Evolutionary conservation across 768 basidiomycete genomes (phyloP), one percentile per base, ranked within the genome.

Genomic region (Hericium coralloides): DNA sequence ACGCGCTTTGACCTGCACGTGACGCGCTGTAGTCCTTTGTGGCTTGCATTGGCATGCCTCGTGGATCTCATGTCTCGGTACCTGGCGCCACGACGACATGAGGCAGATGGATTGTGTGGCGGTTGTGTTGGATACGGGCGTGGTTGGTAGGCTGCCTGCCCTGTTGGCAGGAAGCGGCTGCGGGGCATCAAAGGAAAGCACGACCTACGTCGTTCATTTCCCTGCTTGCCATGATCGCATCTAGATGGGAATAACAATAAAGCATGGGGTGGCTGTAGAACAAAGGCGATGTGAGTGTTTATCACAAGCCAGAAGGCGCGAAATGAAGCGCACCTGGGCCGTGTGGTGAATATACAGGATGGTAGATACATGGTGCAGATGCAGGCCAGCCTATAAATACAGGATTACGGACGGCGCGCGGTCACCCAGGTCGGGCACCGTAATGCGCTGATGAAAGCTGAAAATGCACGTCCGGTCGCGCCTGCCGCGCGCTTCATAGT

Each of bases 391-490:
- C 43, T 31, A 25, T 9, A 23, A 25, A 12, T 12, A 17, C 15
- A 50, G 2, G 18, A 7, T 17, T 31, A 50, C 23, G 49, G 14
- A 25, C 49, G 26, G 10, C 26, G 18, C 49, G 23, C 23, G 14
- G 20, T 50, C 9, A 31, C 26, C 49, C 49, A 50, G 49, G 20
- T 23, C 43, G 53, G 43, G 26, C 55, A 55, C 9, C 17, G n/a
- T 15, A 55, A 17, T 1, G 20, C 48, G 14, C 38, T 48, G 26
- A 31, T 25, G 14, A 55, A 18, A 37, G 47, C 52, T 15, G 62
- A 50, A 39, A 63, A 20, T 9, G 49, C 55, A 36, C 49, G 55
- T n/a, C 60, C 55, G 12, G 60, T 60, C 12, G 49, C 55, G 14
- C 53, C 58, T 10, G 53, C 62, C 4, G 51, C 38, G 12, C 57